Conservation (phyloP, 192 early-diverging fungal genomes). For the Coemansia reversa region DNA sequence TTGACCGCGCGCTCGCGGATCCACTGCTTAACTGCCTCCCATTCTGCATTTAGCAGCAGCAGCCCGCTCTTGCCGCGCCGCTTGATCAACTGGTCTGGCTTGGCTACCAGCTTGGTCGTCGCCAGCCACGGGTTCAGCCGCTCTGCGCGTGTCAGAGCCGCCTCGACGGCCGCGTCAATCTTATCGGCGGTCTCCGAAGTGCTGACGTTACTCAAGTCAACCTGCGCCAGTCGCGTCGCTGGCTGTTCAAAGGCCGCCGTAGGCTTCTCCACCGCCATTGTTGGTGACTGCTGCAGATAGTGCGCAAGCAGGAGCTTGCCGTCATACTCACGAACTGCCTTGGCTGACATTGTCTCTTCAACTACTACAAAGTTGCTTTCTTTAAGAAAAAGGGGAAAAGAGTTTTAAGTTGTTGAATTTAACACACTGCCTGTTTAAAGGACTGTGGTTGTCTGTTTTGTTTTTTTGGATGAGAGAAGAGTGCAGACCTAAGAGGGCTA, state of each 20-base stretch:
- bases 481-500: neutral
- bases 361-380: slow-evolving; percentile 1
- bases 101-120: slow-evolving; percentile 82
- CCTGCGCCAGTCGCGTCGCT: slow-evolving; percentile 71
- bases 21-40: slow-evolving; percentile 86
- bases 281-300: slow-evolving; percentile 76
- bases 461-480: neutral
- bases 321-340: slow-evolving; percentile 96
- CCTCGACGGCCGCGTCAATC: slow-evolving; percentile 65
- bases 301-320: slow-evolving; percentile 94
- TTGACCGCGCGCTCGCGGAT: slow-evolving; percentile 87
- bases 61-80: slow-evolving; percentile 95
- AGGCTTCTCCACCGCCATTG: slow-evolving; percentile 53
- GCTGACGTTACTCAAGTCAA: slow-evolving; percentile 64
- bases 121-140: slow-evolving; percentile 81
- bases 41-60: slow-evolving; percentile 87
- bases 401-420: neutral
- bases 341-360: slow-evolving; percentile 68
- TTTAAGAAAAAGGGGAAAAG: neutral
- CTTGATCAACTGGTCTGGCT: slow-evolving; percentile 99
- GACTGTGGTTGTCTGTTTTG: neutral
- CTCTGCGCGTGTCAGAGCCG: slow-evolving; percentile 68
- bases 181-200: slow-evolving; percentile 52
- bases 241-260: slow-evolving; percentile 70
- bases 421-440: neutral